A percentile compares a stretch with the other conserved stretches of the same genome.
Evolutionary conservation across 176 grass and related monocot species (phyloP).

Genomic region (Triticum timopheevii): DNA sequence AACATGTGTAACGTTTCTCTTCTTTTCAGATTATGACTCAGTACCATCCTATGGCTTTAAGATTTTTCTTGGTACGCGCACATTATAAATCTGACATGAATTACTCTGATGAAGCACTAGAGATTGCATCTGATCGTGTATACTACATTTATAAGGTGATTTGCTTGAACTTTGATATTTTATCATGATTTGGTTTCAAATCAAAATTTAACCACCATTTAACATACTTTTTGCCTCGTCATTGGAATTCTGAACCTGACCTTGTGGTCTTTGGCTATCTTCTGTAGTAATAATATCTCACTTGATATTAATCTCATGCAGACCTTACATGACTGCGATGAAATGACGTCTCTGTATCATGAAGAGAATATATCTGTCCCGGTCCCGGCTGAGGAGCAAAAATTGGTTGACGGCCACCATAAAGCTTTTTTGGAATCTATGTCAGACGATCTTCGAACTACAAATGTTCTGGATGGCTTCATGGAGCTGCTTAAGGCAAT

Average conservation of each 20-base stretch:
- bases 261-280: not conserved
- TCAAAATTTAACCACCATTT: not conserved
- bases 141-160: too few species aligned
- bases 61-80: conserved; percentile 71
- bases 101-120: too few species aligned
- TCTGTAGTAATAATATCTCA: not conserved
- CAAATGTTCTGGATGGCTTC: too few species aligned
- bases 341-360: conserved; percentile 29
- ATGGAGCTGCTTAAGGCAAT: too few species aligned
- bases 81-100: conserved; percentile 56
- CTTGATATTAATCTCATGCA: too few species aligned
- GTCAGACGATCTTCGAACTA: too few species aligned
- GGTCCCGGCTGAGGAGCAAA: conserved; percentile 49
- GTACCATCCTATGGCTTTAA: conserved; percentile 88
- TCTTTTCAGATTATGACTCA: conserved; percentile 56
- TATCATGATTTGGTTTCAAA: not conserved
- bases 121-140: too few species aligned
- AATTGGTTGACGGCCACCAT: conserved; percentile 32
- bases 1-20: not conserved
- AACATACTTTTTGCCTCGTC: not conserved
- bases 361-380: conserved; percentile 42
- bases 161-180: not conserved
- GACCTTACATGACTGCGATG: too few species aligned
- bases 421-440: too few species aligned
- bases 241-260: not conserved